Conservation (phyloP, 2,329 filamentous ascomycete genomes). For the Talaromyces verruculosus region DNA sequence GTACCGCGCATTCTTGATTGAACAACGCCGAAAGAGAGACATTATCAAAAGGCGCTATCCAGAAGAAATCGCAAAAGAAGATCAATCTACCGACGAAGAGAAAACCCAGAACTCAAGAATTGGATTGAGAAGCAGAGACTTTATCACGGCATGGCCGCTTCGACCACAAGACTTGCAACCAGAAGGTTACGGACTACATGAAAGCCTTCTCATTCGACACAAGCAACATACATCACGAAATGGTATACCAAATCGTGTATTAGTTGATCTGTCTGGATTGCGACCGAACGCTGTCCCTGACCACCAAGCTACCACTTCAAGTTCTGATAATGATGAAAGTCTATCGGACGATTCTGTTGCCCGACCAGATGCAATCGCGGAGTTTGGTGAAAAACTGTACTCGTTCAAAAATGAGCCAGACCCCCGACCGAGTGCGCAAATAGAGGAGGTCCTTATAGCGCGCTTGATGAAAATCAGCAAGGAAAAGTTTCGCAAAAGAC, state of each 20-base stretch:
- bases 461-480: background rate
- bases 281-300: background rate
- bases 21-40: background rate
- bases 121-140: background rate
- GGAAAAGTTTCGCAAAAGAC: background rate
- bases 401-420: background rate
- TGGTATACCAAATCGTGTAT: background rate
- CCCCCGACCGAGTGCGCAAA: background rate
- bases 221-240: background rate
- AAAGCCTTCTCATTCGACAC: background rate
- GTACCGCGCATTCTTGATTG: background rate
- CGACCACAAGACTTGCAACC: background rate
- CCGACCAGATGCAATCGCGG: background rate
- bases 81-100: background rate
- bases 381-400: background rate
- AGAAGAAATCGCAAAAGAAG: background rate
- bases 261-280: background rate
- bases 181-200: background rate
- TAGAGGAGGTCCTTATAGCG: constrained; percentile 1
- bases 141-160: constrained; percentile 4
- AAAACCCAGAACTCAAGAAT: background rate
- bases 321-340: background rate
- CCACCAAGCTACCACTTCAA: background rate
- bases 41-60: background rate
- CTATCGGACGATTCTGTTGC: background rate